phyloP scores from a whole-genome alignment of 306 rosid genomes.

The Begonia peltatifolia region DNA sequence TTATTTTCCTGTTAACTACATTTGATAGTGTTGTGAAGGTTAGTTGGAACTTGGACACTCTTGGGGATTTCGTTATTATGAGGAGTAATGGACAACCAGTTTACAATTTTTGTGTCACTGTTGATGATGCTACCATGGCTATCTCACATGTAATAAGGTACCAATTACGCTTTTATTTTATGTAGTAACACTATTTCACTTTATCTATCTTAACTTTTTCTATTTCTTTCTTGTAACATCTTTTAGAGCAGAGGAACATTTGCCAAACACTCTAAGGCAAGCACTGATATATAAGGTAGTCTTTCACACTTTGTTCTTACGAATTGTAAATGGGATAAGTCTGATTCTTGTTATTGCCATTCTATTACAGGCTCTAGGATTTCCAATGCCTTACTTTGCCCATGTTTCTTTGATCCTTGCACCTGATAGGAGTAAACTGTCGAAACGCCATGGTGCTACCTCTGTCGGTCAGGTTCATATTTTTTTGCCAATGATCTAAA shows the following conservation, averaged over 20 bases:
- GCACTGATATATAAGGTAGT: slow-evolving; percentile 78
- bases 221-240: slow-evolving; percentile 5
- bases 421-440: slow-evolving; percentile 90
- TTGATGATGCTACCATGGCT: slow-evolving; percentile 99
- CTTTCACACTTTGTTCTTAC: too few relatives aligned
- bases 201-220: neutral
- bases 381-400: slow-evolving; percentile 64
- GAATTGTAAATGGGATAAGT: neutral
- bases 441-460: slow-evolving; percentile 97
- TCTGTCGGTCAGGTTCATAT: slow-evolving; percentile 78
- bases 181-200: neutral
- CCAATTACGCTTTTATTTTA: slow-evolving; percentile 2
- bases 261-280: slow-evolving; percentile 74
- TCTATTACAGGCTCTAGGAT: slow-evolving; percentile 59
- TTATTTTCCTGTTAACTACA: slow-evolving; percentile 25
- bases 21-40: slow-evolving; percentile 89
- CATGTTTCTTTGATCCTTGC: slow-evolving; percentile 95
- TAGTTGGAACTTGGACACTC: slow-evolving; percentile 95
- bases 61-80: slow-evolving; percentile 96
- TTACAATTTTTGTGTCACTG: slow-evolving; percentile 93
- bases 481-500: slow-evolving; percentile 5
- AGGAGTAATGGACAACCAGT: slow-evolving; percentile 98
- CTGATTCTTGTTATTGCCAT: slow-evolving; percentile 15
- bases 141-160: slow-evolving; percentile 97
- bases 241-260: slow-evolving; percentile 82